Percentiles rank a stretch among this genome's conserved stretches.
Evolutionary conservation across 2,329 filamentous ascomycete species (phyloP).

Genomic region (Alternaria conjuncta): DNA sequence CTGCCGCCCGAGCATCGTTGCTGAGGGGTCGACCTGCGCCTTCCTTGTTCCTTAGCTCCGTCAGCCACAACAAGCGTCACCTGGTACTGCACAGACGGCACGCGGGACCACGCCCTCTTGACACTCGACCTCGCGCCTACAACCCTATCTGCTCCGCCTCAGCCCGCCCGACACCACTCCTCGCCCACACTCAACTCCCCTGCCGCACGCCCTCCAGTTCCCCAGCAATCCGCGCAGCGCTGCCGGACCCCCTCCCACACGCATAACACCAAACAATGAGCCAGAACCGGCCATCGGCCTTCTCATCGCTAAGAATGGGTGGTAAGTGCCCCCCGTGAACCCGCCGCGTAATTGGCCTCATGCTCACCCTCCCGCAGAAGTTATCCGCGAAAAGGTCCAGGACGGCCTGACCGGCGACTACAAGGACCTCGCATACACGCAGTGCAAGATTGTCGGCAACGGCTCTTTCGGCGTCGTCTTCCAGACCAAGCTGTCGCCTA

Average conservation of each 20-base stretch:
- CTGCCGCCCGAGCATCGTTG: conserved; percentile 19
- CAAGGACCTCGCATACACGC: conserved; percentile 95
- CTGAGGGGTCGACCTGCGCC: conserved; percentile 24
- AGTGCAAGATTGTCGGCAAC: conserved; percentile 99
- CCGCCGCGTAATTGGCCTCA: conserved; percentile 10
- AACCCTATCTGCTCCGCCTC: conserved; percentile 61
- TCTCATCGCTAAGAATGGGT: conserved; percentile 91
- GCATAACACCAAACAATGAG: conserved; percentile 67
- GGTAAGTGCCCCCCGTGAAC: conserved; percentile 67
- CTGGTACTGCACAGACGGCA: conserved; percentile 29
- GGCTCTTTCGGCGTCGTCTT: conserved; percentile 99
- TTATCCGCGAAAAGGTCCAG: conserved; percentile 98
- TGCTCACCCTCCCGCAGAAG: conserved; percentile 68
- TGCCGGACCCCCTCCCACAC: conserved; percentile 34
- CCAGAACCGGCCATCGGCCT: conserved; percentile 89
- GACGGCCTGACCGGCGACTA: conserved; percentile 97
- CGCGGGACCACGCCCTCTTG: conserved; percentile 30
- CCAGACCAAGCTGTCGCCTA: conserved; percentile 98
- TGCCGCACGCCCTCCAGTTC: conserved; percentile 50
- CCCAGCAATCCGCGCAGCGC: conserved; percentile 47
- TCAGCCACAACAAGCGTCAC: conserved; percentile 28
- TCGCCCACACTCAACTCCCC: conserved; percentile 55
- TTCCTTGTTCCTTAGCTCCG: conserved; percentile 23
- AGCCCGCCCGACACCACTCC: conserved; percentile 46
- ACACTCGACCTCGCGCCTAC: conserved; percentile 26